phyloP scores from a whole-genome alignment of 768 basidiomycete species.

The Lactarius trivialis region DNA sequence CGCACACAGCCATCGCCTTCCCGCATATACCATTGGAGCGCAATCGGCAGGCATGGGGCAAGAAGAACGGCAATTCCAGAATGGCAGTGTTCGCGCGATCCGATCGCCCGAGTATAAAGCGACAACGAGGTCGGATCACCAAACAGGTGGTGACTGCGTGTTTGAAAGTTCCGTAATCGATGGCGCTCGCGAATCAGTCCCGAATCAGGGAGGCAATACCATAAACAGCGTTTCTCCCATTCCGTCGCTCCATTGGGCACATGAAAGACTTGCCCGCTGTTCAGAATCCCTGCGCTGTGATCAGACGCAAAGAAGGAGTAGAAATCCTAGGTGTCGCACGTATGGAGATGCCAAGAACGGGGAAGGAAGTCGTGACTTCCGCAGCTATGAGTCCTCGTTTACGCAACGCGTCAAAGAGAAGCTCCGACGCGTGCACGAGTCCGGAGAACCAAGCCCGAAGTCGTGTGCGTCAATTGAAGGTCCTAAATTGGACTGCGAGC shows the following conservation, averaged over 20 bases:
- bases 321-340: neutral
- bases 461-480: neutral
- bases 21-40: neutral
- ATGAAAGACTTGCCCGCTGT: neutral
- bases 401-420: slow-evolving; percentile 40
- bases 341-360: neutral
- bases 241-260: slow-evolving; percentile 5
- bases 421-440: slow-evolving; percentile 20
- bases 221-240: neutral
- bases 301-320: neutral
- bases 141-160: neutral
- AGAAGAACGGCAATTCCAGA: neutral
- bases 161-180: neutral
- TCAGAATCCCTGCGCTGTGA: neutral
- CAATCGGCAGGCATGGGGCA: neutral
- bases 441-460: neutral
- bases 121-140: neutral
- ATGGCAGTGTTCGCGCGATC: neutral
- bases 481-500: neutral
- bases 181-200: neutral
- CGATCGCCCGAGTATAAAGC: neutral
- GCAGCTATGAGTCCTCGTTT: slow-evolving; percentile 35
- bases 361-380: slow-evolving; percentile 5
- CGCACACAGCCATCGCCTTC: neutral
- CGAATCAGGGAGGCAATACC: neutral